phyloP scores from a whole-genome alignment of 495 filamentous ascomycete species.

The Astrothelium subdiscretum region DNA sequence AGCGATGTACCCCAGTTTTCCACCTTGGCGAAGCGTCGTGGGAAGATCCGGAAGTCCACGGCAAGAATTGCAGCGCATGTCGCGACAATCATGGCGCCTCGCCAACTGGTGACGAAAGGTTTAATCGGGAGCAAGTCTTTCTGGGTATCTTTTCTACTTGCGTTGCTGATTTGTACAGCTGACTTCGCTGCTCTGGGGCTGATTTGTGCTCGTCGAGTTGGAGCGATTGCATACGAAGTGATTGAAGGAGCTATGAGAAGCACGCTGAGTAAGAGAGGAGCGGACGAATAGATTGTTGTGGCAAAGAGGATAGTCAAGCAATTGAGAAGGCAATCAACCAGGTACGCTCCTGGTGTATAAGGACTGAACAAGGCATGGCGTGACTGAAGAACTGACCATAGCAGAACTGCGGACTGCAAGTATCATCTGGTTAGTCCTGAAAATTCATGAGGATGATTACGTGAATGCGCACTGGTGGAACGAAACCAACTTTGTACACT shows the following conservation, averaged over 20 bases:
- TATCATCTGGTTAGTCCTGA: background rate
- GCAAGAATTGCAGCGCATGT: slow-evolving; percentile 93
- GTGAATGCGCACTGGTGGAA: slow-evolving; percentile 60
- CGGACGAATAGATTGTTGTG: slow-evolving; percentile 71
- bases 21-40: slow-evolving; percentile 89
- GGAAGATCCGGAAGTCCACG: slow-evolving; percentile 89
- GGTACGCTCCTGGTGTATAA: slow-evolving; percentile 52
- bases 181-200: slow-evolving; percentile 9
- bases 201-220: background rate
- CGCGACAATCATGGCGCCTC: slow-evolving; percentile 82
- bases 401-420: slow-evolving; percentile 58
- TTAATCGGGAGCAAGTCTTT: slow-evolving; percentile 59
- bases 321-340: slow-evolving; percentile 79
- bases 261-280: slow-evolving; percentile 61
- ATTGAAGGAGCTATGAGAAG: slow-evolving; percentile 58
- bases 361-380: slow-evolving; percentile 75
- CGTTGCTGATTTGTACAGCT: slow-evolving; percentile 1
- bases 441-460: background rate
- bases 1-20: slow-evolving; percentile 97
- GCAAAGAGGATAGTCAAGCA: slow-evolving; percentile 70
- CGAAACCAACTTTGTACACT: slow-evolving; percentile 72
- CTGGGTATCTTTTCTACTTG: background rate
- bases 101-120: slow-evolving; percentile 83
- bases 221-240: slow-evolving; percentile 22
- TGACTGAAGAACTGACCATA: slow-evolving; percentile 85